Evolutionary conservation across 1,284 basidiomycete species (phyloP).

Genomic region (Trametes versicolor): DNA sequence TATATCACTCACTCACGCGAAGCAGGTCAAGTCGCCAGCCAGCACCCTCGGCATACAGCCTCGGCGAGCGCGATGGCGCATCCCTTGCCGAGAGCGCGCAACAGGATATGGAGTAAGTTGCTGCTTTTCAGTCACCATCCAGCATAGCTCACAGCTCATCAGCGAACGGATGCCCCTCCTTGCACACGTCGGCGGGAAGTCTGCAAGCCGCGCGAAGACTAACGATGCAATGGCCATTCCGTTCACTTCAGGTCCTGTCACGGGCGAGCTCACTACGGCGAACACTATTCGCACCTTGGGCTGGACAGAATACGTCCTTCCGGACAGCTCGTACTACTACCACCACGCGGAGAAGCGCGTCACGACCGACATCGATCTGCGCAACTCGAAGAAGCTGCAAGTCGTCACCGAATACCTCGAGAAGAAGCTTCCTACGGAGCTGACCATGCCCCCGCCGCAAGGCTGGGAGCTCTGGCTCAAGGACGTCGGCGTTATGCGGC

Average conservation of each 20-base stretch:
- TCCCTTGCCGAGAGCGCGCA: conserved; percentile 32
- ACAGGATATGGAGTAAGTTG: conserved; percentile 42
- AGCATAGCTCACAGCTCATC: conserved; percentile 3
- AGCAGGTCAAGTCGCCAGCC: conserved; percentile 32
- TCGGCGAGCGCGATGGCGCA: conserved; percentile 38
- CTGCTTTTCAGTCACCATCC: conserved; percentile 1
- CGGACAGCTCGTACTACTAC: conserved; percentile 74
- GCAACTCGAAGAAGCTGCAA: conserved; percentile 57
- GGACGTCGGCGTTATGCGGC: conserved; percentile 45
- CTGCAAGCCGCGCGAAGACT: conserved; percentile 29
- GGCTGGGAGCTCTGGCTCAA: conserved; percentile 67
- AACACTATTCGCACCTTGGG: conserved; percentile 49
- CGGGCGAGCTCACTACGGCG: conserved; percentile 40
- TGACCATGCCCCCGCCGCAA: conserved; percentile 44
- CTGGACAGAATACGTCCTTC: conserved; percentile 76
- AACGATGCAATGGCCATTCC: conserved; percentile 30
- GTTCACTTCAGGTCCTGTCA: conserved; percentile 34
- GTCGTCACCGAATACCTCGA: conserved; percentile 63
- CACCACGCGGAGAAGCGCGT: conserved; percentile 64
- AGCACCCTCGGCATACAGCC: conserved; percentile 42
- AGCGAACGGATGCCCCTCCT: conserved; percentile 54
- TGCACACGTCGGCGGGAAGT: conserved; percentile 29
- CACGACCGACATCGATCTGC: conserved; percentile 73
- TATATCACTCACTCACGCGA: background rate
- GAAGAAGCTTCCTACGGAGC: conserved; percentile 41